Evolutionary conservation across 1,284 basidiomycete species (phyloP), one percentile per base, ranked within the genome.

Genomic region (Agroathelia rolfsii): DNA sequence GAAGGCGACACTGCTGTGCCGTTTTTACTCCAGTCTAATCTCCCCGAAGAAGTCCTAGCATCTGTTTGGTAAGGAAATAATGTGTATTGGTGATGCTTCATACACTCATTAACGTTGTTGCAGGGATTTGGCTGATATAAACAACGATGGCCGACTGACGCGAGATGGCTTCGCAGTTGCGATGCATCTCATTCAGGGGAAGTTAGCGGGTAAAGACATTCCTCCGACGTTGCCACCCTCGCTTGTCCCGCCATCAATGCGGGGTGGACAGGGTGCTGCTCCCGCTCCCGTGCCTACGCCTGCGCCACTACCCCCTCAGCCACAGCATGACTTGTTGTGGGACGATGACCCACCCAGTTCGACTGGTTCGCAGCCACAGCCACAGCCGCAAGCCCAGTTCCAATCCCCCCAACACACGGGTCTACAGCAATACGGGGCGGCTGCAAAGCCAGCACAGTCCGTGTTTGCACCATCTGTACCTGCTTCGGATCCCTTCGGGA

Each of bases 121-220:
- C 42, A 93, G 89, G 90, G 95, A 99, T 54, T 72, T 99, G 11
- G 71, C 93, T 15, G 95, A 98, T 51, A 70, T 97, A 23, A 78
- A 84, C 34, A 85, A 87, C 42, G 83, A 92, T 42, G 95, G 95
- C 4, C 73, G 71, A 30, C 69, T 99, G 24, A 89, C 81, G 14
- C 74, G 80, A 34, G 94, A 97, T 39, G 89, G 93, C 17, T 98
- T 99, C 55, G 94, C 95, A 3, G 83, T 98, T 25, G 95, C 93
- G 3, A 82, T 96, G 80, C 76, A 94, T 56, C 71, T 99, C 29
- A 97, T 99, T 50, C 87, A 90, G 55, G 72, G 72, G 45, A 90
- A 83, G 53, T 62, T 97, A 2, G 69, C 75, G 2, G 94, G 94
- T n/a, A 77, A 76, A 41, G 79, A 86, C 1, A 57, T 94, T 15